These are phyloP conservation scores for Agastache rugosa DNA, from an alignment of 257 asterid species.

Conservation along the genomic window DNA sequence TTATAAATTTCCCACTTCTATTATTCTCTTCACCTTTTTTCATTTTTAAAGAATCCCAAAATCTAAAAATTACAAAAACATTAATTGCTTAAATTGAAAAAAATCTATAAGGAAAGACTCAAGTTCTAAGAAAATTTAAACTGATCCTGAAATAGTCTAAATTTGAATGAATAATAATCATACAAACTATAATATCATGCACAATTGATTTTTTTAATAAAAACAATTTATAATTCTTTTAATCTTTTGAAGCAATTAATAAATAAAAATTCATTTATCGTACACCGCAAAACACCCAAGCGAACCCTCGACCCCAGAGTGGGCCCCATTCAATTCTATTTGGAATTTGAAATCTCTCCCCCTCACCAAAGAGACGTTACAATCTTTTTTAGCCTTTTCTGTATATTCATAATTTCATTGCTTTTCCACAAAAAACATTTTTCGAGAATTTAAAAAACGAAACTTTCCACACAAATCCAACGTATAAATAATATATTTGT, in stretches of 20 bases:
- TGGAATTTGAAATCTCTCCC: conserved; percentile 74
- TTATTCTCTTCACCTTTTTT: background rate
- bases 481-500: conserved; percentile 33
- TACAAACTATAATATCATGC: background rate
- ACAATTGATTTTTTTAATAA: no score
- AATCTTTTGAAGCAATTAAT: background rate
- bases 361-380: conserved; percentile 73
- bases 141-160: background rate
- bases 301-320: conserved; percentile 3
- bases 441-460: conserved; percentile 23
- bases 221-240: no score
- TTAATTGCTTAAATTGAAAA: background rate
- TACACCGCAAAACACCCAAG: conserved; percentile 25
- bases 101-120: background rate
- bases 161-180: background rate
- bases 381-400: conserved; percentile 51
- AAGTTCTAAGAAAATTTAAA: background rate
- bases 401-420: conserved; percentile 28
- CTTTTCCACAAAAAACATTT: conserved; percentile 26
- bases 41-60: background rate
- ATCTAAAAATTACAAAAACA: no score
- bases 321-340: conserved; percentile 45
- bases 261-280: background rate
- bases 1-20: background rate
- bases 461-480: conserved; percentile 17